A percentile compares a stretch with the other conserved stretches of the same genome.
phyloP scores from a whole-genome alignment of 2,329 filamentous ascomycete species.

The Pestalotiopsis sp. region DNA sequence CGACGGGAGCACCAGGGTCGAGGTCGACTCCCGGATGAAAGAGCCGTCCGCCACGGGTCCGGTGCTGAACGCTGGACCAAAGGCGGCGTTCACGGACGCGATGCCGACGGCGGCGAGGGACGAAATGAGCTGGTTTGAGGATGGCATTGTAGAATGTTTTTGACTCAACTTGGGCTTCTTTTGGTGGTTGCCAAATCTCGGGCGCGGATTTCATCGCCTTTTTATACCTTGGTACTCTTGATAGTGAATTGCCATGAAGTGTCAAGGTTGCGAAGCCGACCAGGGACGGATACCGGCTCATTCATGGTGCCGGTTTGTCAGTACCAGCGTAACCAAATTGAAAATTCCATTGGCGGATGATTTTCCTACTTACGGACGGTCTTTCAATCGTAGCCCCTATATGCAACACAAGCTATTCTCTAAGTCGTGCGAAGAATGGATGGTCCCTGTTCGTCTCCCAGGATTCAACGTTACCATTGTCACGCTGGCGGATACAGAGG shows the following conservation, averaged over 20 bases:
- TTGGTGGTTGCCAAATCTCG: neutral
- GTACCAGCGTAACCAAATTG: neutral
- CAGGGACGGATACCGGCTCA: neutral
- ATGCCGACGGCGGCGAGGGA: constrained; percentile 5
- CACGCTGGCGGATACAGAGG: neutral
- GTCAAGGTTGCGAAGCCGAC: neutral
- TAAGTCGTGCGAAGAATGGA: neutral
- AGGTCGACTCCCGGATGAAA: constrained; percentile 44
- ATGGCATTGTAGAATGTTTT: neutral
- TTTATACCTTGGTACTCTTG: neutral
- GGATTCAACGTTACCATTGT: neutral
- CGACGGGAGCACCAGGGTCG: constrained; percentile 43
- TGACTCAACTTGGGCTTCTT: neutral
- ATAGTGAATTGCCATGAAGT: neutral
- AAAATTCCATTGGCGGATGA: neutral
- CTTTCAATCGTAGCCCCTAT: neutral
- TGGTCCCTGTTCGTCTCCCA: neutral
- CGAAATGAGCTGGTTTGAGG: neutral
- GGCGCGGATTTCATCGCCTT: neutral
- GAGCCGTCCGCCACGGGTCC: constrained; percentile 40
- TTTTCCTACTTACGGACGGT: neutral
- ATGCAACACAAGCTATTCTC: neutral
- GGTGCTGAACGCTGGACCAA: constrained; percentile 43
- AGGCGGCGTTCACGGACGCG: constrained; percentile 23
- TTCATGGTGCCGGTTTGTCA: neutral